phyloP scores from a whole-genome alignment of 257 asterid genomes.

The Haberlea rhodopensis region DNA sequence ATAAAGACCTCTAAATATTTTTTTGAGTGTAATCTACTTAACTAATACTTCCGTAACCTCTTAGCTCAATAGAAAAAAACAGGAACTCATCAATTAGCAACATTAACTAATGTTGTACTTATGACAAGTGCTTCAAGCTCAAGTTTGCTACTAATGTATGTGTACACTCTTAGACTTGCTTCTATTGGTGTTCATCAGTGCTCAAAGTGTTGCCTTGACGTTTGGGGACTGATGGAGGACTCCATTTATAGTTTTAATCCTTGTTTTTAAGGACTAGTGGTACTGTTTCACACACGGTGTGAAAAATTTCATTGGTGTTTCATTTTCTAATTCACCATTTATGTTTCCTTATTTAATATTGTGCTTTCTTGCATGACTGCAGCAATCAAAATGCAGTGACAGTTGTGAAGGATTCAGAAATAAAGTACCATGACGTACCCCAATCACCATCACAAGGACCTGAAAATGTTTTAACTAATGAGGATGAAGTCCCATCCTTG shows the following conservation, averaged over 20 bases:
- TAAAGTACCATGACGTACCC: conserved; percentile 46
- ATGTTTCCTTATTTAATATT: conserved; percentile 17
- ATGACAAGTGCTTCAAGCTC: not conserved
- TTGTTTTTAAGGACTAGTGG: conserved; percentile 8
- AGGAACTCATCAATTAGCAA: not conserved
- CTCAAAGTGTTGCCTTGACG: not conserved
- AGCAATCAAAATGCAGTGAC: conserved; percentile 52
- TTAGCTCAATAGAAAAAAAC: too few species aligned
- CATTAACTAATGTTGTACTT: not conserved
- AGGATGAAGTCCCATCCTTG: conserved; percentile 55
- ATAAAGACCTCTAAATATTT: not conserved
- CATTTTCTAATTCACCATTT: not conserved
- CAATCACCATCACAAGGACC: conserved; percentile 48
- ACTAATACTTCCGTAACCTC: not conserved
- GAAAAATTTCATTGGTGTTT: not conserved
- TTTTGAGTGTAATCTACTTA: not conserved
- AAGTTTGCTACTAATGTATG: not conserved
- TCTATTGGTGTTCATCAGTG: not conserved
- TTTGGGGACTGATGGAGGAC: not conserved
- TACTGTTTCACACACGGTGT: not conserved
- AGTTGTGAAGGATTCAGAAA: conserved; percentile 44
- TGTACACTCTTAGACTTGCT: not conserved
- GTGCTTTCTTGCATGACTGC: conserved; percentile 29
- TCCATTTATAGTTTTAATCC: not conserved
- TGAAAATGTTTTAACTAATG: conserved; percentile 39